Base-by-base conservation (phyloP, 306 rosid species). In the Quercus dentata region DNA sequence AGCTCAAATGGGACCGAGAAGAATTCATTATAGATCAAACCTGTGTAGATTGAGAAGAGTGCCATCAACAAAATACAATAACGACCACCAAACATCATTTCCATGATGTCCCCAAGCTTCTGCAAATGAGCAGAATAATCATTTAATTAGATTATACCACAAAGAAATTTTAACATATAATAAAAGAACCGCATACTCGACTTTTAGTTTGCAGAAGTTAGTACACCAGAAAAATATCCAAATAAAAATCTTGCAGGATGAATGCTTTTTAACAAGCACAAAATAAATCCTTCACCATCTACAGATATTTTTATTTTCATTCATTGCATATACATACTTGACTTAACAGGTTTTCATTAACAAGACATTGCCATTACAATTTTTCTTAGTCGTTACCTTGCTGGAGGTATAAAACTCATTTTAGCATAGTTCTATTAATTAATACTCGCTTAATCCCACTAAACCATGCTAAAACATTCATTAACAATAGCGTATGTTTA, bases 31-130 rank as follows among this genome's bases (percentile, higher is more conserved):
- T 94, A 94, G 84, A 94, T 91, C 64, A 94, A 59, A 77, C 99
- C 99, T 31, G 99, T 94, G 90, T 90, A 94, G 88, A 94, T 92
- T 63, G 99, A 94, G 88, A 94, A 94, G 78, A 94, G 76, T 21
- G 99, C 69, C 99, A 94, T 94, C 92, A 94, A 21, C 82, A 94
- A 57, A 83, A 94, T 90, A 81, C 93, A 91, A 84, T 94, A 94
- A 74, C 99, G 99, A 72, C 99, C 99, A 70, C 97, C 99, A 83
- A 94, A 94, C 82, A 97, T 89, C 99, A 94, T 94, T 69, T 89
- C 97, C 70, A 89, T 86, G 82, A 94, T 94, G 86, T 94, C 99
- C 81, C 93, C 99, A 83, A 94, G 99, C 87, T 92, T 94, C 99
- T 94, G 97, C 76, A 82, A 90, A 74, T 55, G 58, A 44, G 69